Percentiles rank a stretch among this genome's conserved stretches.
These are phyloP conservation scores for Acacia acuminata DNA, from an alignment of 306 rosid species.

Conservation along the genomic window DNA sequence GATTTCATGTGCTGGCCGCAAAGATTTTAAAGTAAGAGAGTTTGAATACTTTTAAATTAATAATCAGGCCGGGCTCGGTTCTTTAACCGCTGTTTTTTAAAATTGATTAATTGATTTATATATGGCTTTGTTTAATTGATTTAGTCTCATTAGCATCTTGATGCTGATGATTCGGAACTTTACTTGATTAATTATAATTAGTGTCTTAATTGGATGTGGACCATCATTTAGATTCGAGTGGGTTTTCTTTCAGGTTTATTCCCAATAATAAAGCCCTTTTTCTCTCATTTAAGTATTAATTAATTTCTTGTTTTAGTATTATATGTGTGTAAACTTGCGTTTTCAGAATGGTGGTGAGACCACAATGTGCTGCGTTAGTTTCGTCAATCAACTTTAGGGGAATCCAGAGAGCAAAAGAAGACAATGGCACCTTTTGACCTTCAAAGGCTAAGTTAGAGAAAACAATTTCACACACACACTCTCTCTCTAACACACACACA, in stretches of 20 bases:
- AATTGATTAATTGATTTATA: no score
- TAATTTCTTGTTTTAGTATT: neutral
- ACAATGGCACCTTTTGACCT: slow-evolving; percentile 36
- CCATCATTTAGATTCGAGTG: neutral
- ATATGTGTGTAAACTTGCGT: neutral
- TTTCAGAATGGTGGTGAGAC: slow-evolving; percentile 5
- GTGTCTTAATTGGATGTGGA: neutral
- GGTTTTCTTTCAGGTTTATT: neutral
- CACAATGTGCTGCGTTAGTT: slow-evolving; percentile 7
- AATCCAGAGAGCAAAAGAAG: neutral
- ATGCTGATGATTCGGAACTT: neutral
- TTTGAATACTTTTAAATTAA: neutral
- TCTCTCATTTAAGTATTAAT: neutral
- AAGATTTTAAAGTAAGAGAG: neutral
- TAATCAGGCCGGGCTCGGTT: no score
- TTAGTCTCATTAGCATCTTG: neutral
- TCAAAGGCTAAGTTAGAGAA: neutral
- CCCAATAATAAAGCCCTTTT: neutral
- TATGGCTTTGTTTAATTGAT: neutral
- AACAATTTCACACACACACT: neutral
- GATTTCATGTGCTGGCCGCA: neutral
- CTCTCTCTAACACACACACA: no score
- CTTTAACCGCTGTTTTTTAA: no score
- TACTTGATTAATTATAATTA: no score
- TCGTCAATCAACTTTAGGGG: slow-evolving; percentile 4